Base-by-base conservation (phyloP, 169 alveolate genomes). In the Cystoisospora suis region DNA sequence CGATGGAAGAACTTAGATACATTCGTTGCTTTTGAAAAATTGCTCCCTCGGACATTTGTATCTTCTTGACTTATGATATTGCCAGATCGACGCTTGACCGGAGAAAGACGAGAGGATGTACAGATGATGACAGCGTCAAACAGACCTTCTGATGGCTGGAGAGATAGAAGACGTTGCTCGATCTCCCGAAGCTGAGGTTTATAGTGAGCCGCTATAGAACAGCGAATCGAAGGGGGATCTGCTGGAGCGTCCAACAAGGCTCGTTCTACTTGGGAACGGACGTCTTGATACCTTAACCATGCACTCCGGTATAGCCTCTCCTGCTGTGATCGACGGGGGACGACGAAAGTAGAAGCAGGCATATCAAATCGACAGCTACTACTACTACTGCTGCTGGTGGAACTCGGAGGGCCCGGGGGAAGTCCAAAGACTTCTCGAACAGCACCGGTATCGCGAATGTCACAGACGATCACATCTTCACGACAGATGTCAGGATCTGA, bases 121-220 rank as follows among this genome's bases (percentile, higher is more conserved):
- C 75, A 59, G 75, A 59, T 59, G 75, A 59, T 36, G 75, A 59
- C 75, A 3, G 75, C 75, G 75, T 59, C 75, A 15, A 59, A 59
- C 36, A 59, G 29, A 15, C 75, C 29, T 36, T 59, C 75, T 5
- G 75, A 59, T 3, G 75, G 75, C 75, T 59, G 75, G 29, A 59
- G 20, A 20, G 29, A 5, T 9, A 59, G 75, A 4, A 59, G 75
- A 29, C 75, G 75, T 9, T 20, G 75, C 23, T 59, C 75, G 23
- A 59, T 20, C 29, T 59, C 75, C 75, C 29, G 4, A 36, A 59
- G 75, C 9, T 36, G 75, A 29, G 75, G 29, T 36, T 59, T 59
- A 36, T 59, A 59, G 42, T 59, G 75, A 29, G 7, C 75, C 75
- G 75, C 75, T 3, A 59, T 4, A 4, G 3, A 5, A 3, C 75